Conservation (phyloP, 345 rosid species). For the Nephelium lappaceum region DNA sequence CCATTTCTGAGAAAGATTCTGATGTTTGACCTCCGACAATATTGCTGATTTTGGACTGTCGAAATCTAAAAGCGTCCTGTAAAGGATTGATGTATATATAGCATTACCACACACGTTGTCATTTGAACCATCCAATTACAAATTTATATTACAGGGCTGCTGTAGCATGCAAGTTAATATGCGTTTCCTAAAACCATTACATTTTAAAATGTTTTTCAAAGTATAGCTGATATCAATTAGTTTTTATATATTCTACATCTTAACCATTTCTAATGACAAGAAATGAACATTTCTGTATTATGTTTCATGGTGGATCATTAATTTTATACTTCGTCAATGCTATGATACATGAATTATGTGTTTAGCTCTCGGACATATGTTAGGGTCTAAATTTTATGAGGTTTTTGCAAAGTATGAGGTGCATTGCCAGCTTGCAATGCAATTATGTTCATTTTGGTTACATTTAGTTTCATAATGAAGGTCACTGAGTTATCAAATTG, state of each 20-base stretch:
- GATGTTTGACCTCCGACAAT: too few relatives aligned
- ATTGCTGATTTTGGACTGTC: too few relatives aligned
- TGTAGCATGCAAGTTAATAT: background rate
- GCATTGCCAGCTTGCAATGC: background rate
- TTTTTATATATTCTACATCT: background rate
- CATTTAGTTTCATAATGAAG: background rate
- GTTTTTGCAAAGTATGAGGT: background rate
- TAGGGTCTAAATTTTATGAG: background rate
- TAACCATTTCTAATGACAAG: background rate
- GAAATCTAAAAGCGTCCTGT: too few relatives aligned
- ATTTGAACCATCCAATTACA: background rate
- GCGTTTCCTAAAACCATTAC: background rate
- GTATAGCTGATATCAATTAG: background rate
- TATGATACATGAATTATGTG: background rate
- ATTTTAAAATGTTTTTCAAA: too few relatives aligned
- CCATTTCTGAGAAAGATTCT: too few relatives aligned
- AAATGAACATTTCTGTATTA: slow-evolving; percentile 6
- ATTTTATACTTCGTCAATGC: background rate
- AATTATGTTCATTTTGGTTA: background rate
- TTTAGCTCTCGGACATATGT: background rate
- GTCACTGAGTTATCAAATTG: background rate
- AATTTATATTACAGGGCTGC: background rate
- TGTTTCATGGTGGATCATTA: background rate
- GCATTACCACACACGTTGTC: background rate
- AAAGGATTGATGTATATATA: too few relatives aligned